These are phyloP conservation scores for Cryptosporidium sp. DNA, from an alignment of 169 alveolate species.

Conservation along the genomic window DNA sequence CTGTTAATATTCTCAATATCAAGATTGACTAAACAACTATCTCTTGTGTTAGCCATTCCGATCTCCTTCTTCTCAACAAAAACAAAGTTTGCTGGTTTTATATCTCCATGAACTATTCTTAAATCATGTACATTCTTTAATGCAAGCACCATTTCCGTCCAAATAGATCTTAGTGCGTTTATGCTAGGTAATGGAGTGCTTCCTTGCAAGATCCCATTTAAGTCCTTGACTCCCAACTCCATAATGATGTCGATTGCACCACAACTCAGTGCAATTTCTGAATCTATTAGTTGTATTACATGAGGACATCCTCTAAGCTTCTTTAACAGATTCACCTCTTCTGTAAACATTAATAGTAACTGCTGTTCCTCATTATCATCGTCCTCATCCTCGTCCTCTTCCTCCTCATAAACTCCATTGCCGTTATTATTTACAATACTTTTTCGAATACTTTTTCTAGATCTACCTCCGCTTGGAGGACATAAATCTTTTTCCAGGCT, in stretches of 20 bases:
- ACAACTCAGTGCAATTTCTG: constrained; percentile 65
- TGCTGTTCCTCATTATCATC: constrained; percentile 73
- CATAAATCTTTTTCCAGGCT: neutral
- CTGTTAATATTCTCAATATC: constrained; percentile 4
- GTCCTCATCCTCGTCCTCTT: constrained; percentile 48
- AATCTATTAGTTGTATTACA: constrained; percentile 66
- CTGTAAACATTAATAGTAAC: constrained; percentile 62
- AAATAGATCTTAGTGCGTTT: constrained; percentile 28
- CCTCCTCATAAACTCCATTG: constrained; percentile 13
- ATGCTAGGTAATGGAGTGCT: constrained; percentile 61
- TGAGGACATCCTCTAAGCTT: constrained; percentile 56
- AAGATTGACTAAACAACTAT: neutral
- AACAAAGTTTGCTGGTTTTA: constrained; percentile 69
- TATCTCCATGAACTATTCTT: constrained; percentile 72
- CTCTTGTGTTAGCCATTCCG: neutral
- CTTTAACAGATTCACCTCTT: constrained; percentile 61
- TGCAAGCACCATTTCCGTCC: constrained; percentile 75
- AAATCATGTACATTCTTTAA: constrained; percentile 67
- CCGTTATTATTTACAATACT: constrained; percentile 13
- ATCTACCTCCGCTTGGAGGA: constrained; percentile 5
- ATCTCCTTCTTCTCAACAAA: constrained; percentile 49
- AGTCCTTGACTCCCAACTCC: constrained; percentile 70
- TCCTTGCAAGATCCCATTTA: constrained; percentile 68
- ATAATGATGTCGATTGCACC: constrained; percentile 69
- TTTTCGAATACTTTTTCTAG: constrained; percentile 38